Conservation (phyloP, 352 stramenopile genomes). For the Phytophthora citricola region DNA sequence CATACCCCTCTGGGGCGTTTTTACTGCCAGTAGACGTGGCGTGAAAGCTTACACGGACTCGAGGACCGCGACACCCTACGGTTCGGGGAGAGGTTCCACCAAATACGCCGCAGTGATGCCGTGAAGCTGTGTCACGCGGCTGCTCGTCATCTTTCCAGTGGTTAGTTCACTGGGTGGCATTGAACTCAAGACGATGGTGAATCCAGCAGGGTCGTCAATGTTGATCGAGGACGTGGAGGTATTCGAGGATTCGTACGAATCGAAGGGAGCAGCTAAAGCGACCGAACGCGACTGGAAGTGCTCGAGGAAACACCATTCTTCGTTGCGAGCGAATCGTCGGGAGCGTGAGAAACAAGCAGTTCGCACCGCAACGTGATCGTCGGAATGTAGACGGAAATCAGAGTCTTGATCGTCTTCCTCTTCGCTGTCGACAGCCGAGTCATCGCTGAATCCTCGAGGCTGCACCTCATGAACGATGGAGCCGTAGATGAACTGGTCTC, state of each 20-base stretch:
- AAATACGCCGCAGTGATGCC: slow-evolving; percentile 45
- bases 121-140: slow-evolving; percentile 45
- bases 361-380: slow-evolving; percentile 47
- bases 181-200: slow-evolving; percentile 43
- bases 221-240: slow-evolving; percentile 24
- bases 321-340: slow-evolving; percentile 41
- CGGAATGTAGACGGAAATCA: slow-evolving; percentile 12
- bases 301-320: slow-evolving; percentile 61
- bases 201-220: slow-evolving; percentile 28
- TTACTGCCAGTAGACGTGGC: slow-evolving; percentile 34
- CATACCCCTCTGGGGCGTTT: slow-evolving; percentile 20
- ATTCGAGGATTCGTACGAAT: slow-evolving; percentile 7
- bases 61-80: slow-evolving; percentile 15
- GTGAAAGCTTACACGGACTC: slow-evolving; percentile 54
- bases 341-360: slow-evolving; percentile 49
- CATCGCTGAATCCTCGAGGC: slow-evolving; percentile 17
- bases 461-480: slow-evolving; percentile 53
- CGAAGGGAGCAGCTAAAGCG: slow-evolving; percentile 7
- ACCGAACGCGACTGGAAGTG: slow-evolving; percentile 33
- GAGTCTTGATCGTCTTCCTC: slow-evolving; percentile 1
- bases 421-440: slow-evolving; percentile 15
- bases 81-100: slow-evolving; percentile 38
- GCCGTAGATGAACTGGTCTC: slow-evolving; percentile 61
- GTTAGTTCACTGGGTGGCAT: slow-evolving; percentile 36
- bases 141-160: slow-evolving; percentile 38